Base-by-base conservation (phyloP, 1,284 basidiomycete genomes). In the Trametes polyzona region DNA sequence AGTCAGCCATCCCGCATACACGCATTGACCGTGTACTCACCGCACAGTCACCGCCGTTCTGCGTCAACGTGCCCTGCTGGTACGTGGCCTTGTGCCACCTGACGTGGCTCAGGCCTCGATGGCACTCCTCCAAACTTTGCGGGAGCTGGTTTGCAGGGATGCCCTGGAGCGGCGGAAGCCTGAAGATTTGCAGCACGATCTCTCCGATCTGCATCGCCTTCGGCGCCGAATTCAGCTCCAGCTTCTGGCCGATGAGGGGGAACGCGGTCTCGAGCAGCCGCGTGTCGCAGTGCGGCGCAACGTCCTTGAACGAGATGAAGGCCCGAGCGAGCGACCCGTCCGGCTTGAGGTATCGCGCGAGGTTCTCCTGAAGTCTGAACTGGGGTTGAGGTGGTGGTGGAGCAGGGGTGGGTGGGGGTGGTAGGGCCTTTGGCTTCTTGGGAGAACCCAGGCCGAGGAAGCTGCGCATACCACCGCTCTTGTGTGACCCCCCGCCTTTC, bases 81-180 rank as follows among this genome's bases (percentile, higher is more conserved):
- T 96, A 95, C 44, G 91, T 91, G 56, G 90, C 83, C 74, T 95
- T 93, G 71, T 96, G 94, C 95, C 95, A 97, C 39, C 87, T 86
- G 56, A 94, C 87, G 67, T 95, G 87, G 56, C 92, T 78, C 67
- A 99, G 78, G 0, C 96, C 95, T n/a, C 90, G 83, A 66, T 90
- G 83, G 66, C 93, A 95, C 69, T 98, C 96, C 57, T 96, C 95
- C 68, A 98, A 78, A 67, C 91, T 95, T 71, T 95, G 89, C 1
- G 96, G 96, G 23, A 98, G 78, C 60, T 93, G 81, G 41, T 88
- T 83, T 12, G 83, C 79, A 12, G 86, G 75, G n/a, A 98, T 78
- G 12, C 92, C 92, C 16, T 92, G 90, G 51, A 98, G 74, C 0
- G 94, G 87, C 0, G 96, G 95, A 14, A 98, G 75, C 68, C 95